Base-by-base conservation (phyloP, 169 alveolate genomes). In the Cardiosporidium cionae region DNA sequence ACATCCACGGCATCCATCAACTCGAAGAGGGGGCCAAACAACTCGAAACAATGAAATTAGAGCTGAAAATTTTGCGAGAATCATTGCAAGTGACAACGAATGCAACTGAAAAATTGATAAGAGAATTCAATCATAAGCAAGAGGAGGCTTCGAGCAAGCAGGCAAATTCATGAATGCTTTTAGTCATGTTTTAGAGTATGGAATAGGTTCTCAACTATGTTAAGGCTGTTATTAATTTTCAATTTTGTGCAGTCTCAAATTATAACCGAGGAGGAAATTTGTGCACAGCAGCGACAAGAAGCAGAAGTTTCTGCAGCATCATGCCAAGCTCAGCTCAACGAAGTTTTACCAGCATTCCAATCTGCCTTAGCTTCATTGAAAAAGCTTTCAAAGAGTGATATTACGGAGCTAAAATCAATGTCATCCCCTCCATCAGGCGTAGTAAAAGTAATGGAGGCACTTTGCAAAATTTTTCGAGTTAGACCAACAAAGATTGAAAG, bases 301-400 rank as follows among this genome's bases (percentile, higher is more conserved):
- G 92, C 93, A 79, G 90, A 92, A 63, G 93, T 79, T 33, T 86
- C 86, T 64, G 93, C 91, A 68, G 88, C 88, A 32, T 85, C 77
- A 44, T 95, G 94, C 68, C 90, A 89, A 78, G 95, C 86, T 35
- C 91, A 92, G 64, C 97, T 97, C 3, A 92, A 94, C 69, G 89
- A 86, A 65, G 99, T 98, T 7, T 72, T 93, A 89, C 97, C 98
- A 9, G 93, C 89, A 31, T 80, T 94, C 52, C 72, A 80, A 29
- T 91, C 91, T 7, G 98, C 98, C 1, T 78, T 87, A 74, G 94
- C 87, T 53, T 97, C 97, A 27, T 92, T 92, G 72, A 93, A 90
- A 79, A 87, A 92, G 67, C 87, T 94, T 7, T 86, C 91, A 68
- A 90, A 91, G 37, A 90, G 91, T 37, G 97, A 95, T 84, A 92